A percentile compares a stretch with the other conserved stretches of the same genome.
Conservation (phyloP, 148 eudicot species). For the Spergularia bocconei region DNA sequence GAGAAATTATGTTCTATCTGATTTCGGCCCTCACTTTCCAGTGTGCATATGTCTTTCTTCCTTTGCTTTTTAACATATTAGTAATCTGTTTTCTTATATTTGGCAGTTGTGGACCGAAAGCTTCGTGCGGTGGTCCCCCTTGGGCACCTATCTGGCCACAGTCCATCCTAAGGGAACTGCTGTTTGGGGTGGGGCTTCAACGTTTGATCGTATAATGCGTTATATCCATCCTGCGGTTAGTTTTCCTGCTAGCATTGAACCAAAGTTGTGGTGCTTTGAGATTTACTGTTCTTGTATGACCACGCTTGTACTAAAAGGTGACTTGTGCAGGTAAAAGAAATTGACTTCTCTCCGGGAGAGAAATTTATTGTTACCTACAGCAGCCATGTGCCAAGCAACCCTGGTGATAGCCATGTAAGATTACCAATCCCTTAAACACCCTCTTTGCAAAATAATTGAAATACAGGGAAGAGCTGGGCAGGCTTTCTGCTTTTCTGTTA, state of each 20-base stretch:
- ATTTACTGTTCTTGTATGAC: not conserved
- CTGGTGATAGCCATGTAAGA: constrained; percentile 88
- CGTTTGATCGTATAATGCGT: constrained; percentile 76
- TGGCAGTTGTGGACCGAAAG: constrained; percentile 91
- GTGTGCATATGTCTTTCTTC: not conserved
- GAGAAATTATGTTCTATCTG: not conserved
- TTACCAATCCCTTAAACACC: not conserved
- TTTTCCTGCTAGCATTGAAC: not conserved
- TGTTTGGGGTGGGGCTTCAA: constrained; percentile 95
- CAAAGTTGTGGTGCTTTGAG: not conserved
- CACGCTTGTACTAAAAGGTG: constrained; percentile 15
- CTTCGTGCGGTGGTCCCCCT: constrained; percentile 93
- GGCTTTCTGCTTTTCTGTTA: not conserved
- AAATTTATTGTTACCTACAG: constrained; percentile 88
- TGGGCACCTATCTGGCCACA: constrained; percentile 93
- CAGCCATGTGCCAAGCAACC: constrained; percentile 94
- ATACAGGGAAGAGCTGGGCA: not conserved
- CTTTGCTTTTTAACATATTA: not conserved
- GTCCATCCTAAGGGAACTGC: constrained; percentile 91
- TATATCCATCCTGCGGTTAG: constrained; percentile 77
- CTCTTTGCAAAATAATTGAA: too few relatives aligned
- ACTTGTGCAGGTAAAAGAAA: constrained; percentile 66
- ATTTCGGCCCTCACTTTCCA: not conserved
- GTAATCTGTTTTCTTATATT: not conserved
- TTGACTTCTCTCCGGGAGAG: constrained; percentile 97